Evolutionary conservation across 805 yeast genomes (phyloP), one percentile per base, ranked within the genome.

Genomic region (Monosporozyma siamensis): DNA sequence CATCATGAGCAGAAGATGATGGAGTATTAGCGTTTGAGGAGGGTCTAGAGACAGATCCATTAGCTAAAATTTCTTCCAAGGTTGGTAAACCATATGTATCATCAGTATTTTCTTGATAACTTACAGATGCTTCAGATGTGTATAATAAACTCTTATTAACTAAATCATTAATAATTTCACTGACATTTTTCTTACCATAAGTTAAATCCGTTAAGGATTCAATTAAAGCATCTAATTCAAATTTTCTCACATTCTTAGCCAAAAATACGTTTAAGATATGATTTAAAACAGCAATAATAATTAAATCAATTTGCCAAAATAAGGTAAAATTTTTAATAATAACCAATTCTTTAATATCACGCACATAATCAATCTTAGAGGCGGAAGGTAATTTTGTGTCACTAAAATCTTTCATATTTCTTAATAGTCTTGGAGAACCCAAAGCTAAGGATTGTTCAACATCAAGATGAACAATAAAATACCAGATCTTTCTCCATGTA

Each of bases 401-500:
- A 41, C 66, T 61, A 41, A 67, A 67, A 42, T 63, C 66, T 10
- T 58, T 55, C 32, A 66, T 51, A 30, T 63, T 64, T 39, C 67
- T 64, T 25, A 67, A 46, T 14, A 65, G 48, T 44, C 71, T 58
- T 14, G 69, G 68, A 21, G 68, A 59, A 2, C 71, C 77, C 18
- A 65, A 44, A 5, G 68, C 61, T 39, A 70, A 58, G 22, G 69
- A 63, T 48, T 70, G 74, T 35, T 65, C 60, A 5, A 64, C 65
- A 53, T 71, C 76, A 22, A 68, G 53, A 5, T 67, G 59, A 4
- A 62, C 56, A 24, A 76, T 55, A 17, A 67, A 69, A 55, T 60
- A 69, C 84, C 84, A 78, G 1, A 76, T 65, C 49, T 78, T 78
- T 47, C 84, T 64, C 70, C 80, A 68, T 6, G 77, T 57, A 47